phyloP scores from a whole-genome alignment of 257 asterid genomes.

The Linaria vulgaris region DNA sequence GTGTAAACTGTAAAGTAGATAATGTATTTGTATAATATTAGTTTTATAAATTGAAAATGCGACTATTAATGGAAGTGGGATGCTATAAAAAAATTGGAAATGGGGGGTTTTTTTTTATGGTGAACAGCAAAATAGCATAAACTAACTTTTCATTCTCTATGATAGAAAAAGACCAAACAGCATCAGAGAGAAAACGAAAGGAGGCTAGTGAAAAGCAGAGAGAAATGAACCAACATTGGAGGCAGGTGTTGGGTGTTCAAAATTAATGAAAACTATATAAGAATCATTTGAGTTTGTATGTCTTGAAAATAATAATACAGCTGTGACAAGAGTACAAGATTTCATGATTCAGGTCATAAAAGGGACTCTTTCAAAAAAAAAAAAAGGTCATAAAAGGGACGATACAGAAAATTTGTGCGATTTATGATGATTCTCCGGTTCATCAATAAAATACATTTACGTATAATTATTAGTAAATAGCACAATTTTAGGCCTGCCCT shows the following conservation, averaged over 20 bases:
- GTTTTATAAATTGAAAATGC: too few species aligned
- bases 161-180: conserved; percentile 44
- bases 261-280: neutral
- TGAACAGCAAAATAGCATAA: conserved; percentile 24
- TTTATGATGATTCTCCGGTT: conserved; percentile 28
- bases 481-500: conserved; percentile 35
- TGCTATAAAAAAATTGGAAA: neutral
- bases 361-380: too few species aligned
- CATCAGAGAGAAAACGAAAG: conserved; percentile 42
- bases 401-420: neutral
- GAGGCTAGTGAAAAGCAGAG: conserved; percentile 20
- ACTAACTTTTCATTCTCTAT: conserved; percentile 36
- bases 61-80: too few species aligned
- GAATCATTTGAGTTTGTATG: neutral
- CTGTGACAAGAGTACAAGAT: neutral
- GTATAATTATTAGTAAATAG: conserved; percentile 25
- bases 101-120: neutral
- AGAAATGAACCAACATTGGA: neutral
- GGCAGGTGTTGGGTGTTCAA: too few species aligned
- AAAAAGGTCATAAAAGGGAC: neutral
- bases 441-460: too few species aligned
- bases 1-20: too few species aligned
- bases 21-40: too few species aligned
- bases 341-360: neutral
- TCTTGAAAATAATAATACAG: too few species aligned